Evolutionary conservation across 352 stramenopile species (phyloP), one percentile per base, ranked within the genome.

Genomic region (Globisporangium cystogenes): DNA sequence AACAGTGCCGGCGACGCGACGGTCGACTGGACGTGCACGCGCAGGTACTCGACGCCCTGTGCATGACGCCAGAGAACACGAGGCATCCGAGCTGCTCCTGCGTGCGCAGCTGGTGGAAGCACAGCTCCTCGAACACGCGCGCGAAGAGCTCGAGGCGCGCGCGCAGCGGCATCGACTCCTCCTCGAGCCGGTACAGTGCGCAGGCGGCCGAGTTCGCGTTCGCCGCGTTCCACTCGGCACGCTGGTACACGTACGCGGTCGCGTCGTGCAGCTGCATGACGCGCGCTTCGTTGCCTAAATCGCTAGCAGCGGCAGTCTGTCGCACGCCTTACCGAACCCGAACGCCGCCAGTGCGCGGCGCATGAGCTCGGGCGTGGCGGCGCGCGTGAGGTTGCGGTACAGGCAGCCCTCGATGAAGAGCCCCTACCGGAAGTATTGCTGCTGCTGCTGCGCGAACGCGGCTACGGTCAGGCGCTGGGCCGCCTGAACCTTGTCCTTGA

Each of bases 401-500:
- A 86, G 76, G 36, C 89, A 82, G 0, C 56, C 62, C 46, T 93
- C 83, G 10, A 92, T 48, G 39, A 86, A 87, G 20, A 88, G 51
- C n/a, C n/a, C n/a, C n/a, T 85, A 66, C 51, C 81, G 73, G 53
- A 95, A 87, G 8, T n/a, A n/a, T n/a, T n/a, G n/a, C n/a, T 91
- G 53, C 21, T 62, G 43, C n/a, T n/a, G n/a, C 7, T 76, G 64
- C 16, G 77, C 76, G 50, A 88, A 79, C 20, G 63, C 49, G 2
- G 60, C 49, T 26, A 86, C 44, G 0, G 64, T 75, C 21, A 96
- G 42, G 40, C 70, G 58, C 37, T 86, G 59, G 20, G 92, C 73
- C n/a, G 75, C 85, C 18, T 65, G 59, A 10, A 93, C 72, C 59
- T 95, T 97, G 26, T 96, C 84, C 12, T 94, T 69, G 14, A 97